Evolutionary conservation across 2,329 filamentous ascomycete species (phyloP).

Genomic region (Ambrosiella cleistominuta): DNA sequence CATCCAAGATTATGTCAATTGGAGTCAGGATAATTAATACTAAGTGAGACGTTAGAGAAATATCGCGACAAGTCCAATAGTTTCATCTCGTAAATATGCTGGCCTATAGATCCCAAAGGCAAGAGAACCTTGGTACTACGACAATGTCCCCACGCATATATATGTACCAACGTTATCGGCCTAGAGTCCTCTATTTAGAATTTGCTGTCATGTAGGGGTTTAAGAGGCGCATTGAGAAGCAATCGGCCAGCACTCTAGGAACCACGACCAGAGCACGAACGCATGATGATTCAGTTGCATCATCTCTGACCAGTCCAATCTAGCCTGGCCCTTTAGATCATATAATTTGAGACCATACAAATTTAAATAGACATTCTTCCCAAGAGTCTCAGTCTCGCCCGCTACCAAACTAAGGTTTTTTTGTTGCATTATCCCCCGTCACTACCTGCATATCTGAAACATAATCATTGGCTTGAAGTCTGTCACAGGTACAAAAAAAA

Average conservation of each 20-base stretch:
- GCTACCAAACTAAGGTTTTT: no score
- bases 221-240: not conserved
- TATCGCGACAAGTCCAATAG: no score
- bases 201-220: not conserved
- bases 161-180: not conserved
- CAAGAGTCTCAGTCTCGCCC: no score
- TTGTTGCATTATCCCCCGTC: not conserved
- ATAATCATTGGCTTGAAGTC: not conserved
- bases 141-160: not conserved
- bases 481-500: not conserved
- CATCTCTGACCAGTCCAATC: no score
- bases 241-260: not conserved
- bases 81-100: no score
- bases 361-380: no score
- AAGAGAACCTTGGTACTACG: not conserved
- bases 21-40: no score
- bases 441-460: not conserved
- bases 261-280: not conserved
- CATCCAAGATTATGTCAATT: no score
- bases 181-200: not conserved
- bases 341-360: no score
- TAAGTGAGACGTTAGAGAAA: no score
- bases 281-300: not conserved
- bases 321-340: no score
- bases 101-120: no score